These are phyloP conservation scores for Leccinum imitatum DNA, from an alignment of 768 basidiomycete genomes.

Conservation along the genomic window DNA sequence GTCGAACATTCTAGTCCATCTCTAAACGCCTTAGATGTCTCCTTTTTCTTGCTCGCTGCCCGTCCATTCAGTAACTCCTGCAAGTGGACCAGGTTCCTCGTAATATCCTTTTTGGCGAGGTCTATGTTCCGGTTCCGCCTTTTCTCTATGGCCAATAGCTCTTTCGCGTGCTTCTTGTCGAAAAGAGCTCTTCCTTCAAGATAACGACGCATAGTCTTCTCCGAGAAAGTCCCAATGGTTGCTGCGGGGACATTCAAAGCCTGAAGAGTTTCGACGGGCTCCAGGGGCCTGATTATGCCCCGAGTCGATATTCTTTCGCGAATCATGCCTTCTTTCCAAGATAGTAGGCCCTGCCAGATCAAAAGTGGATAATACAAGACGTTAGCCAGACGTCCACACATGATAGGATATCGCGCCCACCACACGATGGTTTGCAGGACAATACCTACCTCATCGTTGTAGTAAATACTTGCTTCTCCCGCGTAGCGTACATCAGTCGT, in stretches of 20 bases:
- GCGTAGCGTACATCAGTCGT: slow-evolving; percentile 39
- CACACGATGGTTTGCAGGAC: neutral
- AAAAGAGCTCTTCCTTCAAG: slow-evolving; percentile 57
- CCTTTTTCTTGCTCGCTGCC: slow-evolving; percentile 23
- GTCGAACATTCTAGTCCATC: slow-evolving; percentile 41
- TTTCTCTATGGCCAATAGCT: slow-evolving; percentile 60
- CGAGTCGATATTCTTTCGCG: slow-evolving; percentile 84
- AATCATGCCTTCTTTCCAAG: slow-evolving; percentile 68
- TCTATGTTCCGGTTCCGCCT: slow-evolving; percentile 64
- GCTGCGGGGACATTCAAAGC: slow-evolving; percentile 66
- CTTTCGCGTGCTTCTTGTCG: slow-evolving; percentile 64
- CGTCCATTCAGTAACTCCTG: slow-evolving; percentile 18
- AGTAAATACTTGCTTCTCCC: slow-evolving; percentile 63
- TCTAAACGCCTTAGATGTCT: slow-evolving; percentile 21
- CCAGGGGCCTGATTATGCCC: slow-evolving; percentile 82
- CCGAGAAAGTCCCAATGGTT: slow-evolving; percentile 72
- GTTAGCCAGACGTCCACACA: neutral
- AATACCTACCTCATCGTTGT: slow-evolving; percentile 42
- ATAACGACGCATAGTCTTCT: slow-evolving; percentile 75
- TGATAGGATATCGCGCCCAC: neutral
- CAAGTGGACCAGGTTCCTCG: slow-evolving; percentile 53
- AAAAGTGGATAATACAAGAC: neutral
- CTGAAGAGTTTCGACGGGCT: slow-evolving; percentile 57
- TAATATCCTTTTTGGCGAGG: slow-evolving; percentile 60
- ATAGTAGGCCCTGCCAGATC: slow-evolving; percentile 32